Evolutionary conservation across 306 rosid genomes (phyloP).

Genomic region (Echinosophora koreensis): DNA sequence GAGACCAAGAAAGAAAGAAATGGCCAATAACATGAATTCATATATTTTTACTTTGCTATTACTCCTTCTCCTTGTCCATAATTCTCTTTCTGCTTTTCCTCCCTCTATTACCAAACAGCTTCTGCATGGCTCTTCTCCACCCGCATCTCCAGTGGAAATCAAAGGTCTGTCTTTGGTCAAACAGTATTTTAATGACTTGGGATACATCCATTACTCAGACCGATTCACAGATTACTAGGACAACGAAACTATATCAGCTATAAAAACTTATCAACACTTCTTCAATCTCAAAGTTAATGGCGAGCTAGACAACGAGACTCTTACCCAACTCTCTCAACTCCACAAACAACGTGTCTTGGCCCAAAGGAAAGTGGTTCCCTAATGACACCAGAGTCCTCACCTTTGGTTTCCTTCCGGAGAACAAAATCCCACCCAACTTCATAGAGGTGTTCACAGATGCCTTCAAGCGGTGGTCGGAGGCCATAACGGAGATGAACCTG

Average conservation of each 20-base stretch:
- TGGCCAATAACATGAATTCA: neutral
- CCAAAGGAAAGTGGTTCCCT: neutral
- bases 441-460: neutral
- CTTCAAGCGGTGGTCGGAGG: neutral
- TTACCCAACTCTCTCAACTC: neutral
- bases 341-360: neutral
- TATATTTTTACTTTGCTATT: neutral
- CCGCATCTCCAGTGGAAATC: neutral
- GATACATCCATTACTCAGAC: neutral
- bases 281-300: neutral
- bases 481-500: neutral
- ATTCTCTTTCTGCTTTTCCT: neutral
- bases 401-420: neutral
- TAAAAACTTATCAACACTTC: neutral
- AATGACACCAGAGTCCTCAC: neutral
- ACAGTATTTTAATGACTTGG: neutral
- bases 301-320: neutral
- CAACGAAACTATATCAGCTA: neutral
- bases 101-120: no score
- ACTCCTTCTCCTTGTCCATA: neutral
- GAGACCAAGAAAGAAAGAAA: no score
- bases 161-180: neutral
- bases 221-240: neutral
- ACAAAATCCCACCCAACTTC: neutral
- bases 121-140: neutral